Conservation (phyloP, 2,329 filamentous ascomycete species). For the Botrytis galanthina region DNA sequence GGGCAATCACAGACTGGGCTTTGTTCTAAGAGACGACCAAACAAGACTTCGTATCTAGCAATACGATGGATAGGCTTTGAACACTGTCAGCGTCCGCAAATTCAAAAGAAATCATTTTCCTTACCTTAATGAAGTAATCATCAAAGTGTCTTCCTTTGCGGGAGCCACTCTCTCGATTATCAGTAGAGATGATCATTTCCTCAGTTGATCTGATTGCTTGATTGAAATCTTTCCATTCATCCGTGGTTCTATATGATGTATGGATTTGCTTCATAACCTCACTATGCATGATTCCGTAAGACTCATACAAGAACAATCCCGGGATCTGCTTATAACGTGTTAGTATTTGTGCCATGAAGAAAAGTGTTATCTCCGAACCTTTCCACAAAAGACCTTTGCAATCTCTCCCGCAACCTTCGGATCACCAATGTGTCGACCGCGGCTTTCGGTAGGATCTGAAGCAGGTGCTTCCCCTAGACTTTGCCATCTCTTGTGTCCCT, state of each 20-base stretch:
- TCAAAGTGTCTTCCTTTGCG: slow-evolving; percentile 78
- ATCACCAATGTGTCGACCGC: slow-evolving; percentile 51
- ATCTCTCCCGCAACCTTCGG: slow-evolving; percentile 60
- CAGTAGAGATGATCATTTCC: slow-evolving; percentile 69
- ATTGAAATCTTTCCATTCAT: slow-evolving; percentile 77
- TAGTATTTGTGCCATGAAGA: not conserved
- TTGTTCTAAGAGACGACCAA: slow-evolving; percentile 76
- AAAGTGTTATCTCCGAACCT: slow-evolving; percentile 42
- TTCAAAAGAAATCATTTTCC: not conserved
- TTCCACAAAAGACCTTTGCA: slow-evolving; percentile 58
- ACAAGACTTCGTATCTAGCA: slow-evolving; percentile 85
- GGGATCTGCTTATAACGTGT: slow-evolving; percentile 56
- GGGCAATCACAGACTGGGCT: slow-evolving; percentile 86
- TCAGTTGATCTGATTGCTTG: slow-evolving; percentile 82
- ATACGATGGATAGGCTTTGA: slow-evolving; percentile 83
- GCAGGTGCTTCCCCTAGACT: slow-evolving; percentile 42
- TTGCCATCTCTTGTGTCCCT: slow-evolving; percentile 47
- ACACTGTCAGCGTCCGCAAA: slow-evolving; percentile 17
- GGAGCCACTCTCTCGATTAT: slow-evolving; percentile 57
- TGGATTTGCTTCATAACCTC: slow-evolving; percentile 77
- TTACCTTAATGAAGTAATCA: slow-evolving; percentile 86
- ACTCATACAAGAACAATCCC: slow-evolving; percentile 83
- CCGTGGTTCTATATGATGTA: slow-evolving; percentile 63
- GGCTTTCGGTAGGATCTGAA: slow-evolving; percentile 42
- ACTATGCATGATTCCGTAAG: slow-evolving; percentile 88